These are phyloP conservation scores for Desmodesmus armatus DNA, from an alignment of 139 green algal genomes.

Conservation along the genomic window DNA sequence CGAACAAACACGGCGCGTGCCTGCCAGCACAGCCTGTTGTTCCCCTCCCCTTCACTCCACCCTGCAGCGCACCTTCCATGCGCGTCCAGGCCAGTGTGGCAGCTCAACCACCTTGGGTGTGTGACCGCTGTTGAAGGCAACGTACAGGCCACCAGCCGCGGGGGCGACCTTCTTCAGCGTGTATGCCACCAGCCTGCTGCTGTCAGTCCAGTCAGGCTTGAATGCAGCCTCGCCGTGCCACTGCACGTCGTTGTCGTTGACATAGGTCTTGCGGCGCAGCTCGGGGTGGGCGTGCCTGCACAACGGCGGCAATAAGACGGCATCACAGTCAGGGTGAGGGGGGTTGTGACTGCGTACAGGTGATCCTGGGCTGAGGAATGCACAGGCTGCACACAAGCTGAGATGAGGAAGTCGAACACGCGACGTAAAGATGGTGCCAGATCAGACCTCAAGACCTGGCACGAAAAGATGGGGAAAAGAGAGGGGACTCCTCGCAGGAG, in stretches of 20 bases:
- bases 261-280: slow-evolving; percentile 71
- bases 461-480: no score
- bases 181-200: slow-evolving; percentile 87
- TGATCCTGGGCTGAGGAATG: no score
- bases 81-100: slow-evolving; percentile 61
- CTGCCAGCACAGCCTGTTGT: no score
- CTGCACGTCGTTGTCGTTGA: slow-evolving; percentile 77
- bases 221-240: slow-evolving; percentile 85
- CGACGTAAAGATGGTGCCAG: no score
- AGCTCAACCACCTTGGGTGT: slow-evolving; percentile 48
- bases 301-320: neutral
- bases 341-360: no score
- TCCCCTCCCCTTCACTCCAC: no score
- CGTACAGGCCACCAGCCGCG: slow-evolving; percentile 62
- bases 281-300: slow-evolving; percentile 59
- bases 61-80: slow-evolving; percentile 72
- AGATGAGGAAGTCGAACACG: no score
- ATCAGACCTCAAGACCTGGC: no score
- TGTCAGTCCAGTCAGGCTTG: slow-evolving; percentile 93
- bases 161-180: slow-evolving; percentile 57
- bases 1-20: no score
- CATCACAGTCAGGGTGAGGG: no score
- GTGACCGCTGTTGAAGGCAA: slow-evolving; percentile 85
- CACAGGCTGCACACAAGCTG: no score
- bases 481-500: no score